phyloP scores from a whole-genome alignment of 2,329 filamentous ascomycete genomes.

The Exophiala aquamarina region DNA sequence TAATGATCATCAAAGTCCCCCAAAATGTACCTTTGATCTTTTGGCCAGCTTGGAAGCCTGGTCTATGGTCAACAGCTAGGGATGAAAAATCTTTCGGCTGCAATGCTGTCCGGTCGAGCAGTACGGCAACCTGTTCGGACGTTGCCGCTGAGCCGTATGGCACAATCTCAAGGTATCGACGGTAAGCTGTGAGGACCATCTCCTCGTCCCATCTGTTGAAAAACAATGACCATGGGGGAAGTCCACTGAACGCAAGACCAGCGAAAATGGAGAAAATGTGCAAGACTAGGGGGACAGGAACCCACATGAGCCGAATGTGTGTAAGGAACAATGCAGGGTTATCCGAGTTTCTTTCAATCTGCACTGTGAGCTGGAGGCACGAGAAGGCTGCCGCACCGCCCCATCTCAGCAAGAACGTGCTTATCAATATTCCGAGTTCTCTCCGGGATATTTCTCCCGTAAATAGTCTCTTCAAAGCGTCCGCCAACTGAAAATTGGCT shows the following conservation, averaged over 20 bases:
- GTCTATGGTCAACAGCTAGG: not conserved
- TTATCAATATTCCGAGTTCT: not conserved
- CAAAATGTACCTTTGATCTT: not conserved
- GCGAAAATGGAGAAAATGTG: not conserved
- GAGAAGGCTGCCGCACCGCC: not conserved
- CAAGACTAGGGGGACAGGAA: not conserved
- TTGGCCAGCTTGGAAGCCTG: not conserved
- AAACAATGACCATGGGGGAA: constrained; percentile 1
- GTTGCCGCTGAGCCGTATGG: not conserved
- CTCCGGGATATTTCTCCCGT: not conserved
- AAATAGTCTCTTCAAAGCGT: not conserved
- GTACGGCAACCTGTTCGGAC: not conserved
- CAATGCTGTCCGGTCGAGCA: not conserved
- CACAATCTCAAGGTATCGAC: not conserved
- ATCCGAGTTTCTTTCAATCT: not conserved
- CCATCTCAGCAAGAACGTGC: not conserved
- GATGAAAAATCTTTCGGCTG: not conserved
- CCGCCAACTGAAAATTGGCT: not conserved
- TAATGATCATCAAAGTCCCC: not conserved
- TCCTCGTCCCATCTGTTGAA: not conserved
- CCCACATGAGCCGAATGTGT: not conserved
- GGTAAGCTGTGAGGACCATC: not conserved
- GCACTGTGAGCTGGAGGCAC: not conserved
- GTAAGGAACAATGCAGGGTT: not conserved
- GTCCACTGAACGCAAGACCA: not conserved